Base-by-base conservation (phyloP, 306 rosid genomes). In the Albizia julibrissin region DNA sequence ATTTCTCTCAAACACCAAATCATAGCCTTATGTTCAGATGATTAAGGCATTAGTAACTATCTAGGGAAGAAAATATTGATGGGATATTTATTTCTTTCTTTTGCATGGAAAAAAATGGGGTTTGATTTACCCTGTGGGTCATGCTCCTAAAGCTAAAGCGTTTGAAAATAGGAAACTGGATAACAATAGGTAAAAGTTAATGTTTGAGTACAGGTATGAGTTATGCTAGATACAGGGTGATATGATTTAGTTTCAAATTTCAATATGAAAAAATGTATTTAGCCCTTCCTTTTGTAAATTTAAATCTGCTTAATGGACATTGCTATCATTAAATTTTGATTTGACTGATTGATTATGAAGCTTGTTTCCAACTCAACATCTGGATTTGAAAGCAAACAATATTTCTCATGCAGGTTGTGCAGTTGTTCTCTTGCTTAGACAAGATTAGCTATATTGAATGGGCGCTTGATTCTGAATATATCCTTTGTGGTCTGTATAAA, bases 391-490 rank as follows among this genome's bases (percentile, higher is more conserved):
- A 83, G 22, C 42, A 7, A 34, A 37, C 69, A 43, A 54, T 66
- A 84, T 66, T 66, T 70, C 68, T 54, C 74, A 78, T 87, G 88
- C 91, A 95, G 99, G 99, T 95, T 85, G 98, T 93, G 88, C 99
- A 93, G 89, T 87, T 95, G 90, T 95, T 92, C 87, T 93, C 99
- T 61, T 95, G 99, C 92, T 83, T 95, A 91, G 99, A 95, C 93
- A 95, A 87, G 91, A 95, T 95, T 86, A 93, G 96, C 91, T 95
- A 93, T 83, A 93, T 95, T 37, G 99, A 95, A 89, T 95, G 99
- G 99, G 97, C 99, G 39, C 89, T 87, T 56, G 99, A 95, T 90
- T 95, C 99, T 21, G 99, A 93, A 82, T 95, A 95, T 80, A 95
- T 95, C 86, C 99, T 95, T 70, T 95, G 99, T 83, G 99, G 99